Conservation (phyloP, 495 filamentous ascomycete species). For the Talaromyces ruber region DNA sequence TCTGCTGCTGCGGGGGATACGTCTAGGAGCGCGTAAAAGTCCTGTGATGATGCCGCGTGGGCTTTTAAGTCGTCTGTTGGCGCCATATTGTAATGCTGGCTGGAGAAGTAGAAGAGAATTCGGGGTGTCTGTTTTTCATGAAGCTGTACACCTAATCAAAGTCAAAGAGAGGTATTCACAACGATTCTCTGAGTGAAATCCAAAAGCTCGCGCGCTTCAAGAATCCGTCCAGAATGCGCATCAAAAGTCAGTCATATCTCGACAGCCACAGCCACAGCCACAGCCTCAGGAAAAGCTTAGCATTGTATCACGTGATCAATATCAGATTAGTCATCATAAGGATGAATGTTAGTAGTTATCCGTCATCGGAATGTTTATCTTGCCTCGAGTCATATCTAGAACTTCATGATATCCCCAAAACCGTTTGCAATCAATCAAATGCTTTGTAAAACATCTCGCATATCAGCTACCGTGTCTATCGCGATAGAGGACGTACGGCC, state of each 20-base stretch:
- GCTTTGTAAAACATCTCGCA: not conserved
- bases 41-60: conserved; percentile 51
- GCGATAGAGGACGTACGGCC: not conserved
- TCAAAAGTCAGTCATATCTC: not conserved
- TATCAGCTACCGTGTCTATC: not conserved
- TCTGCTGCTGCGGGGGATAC: conserved; percentile 55
- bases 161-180: not conserved
- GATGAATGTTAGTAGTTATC: too few relatives aligned
- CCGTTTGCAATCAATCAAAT: not conserved
- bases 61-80: conserved; percentile 46
- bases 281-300: not conserved
- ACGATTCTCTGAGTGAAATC: not conserved
- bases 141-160: not conserved
- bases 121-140: not conserved
- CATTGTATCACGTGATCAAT: not conserved
- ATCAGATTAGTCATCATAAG: not conserved
- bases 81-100: conserved; percentile 13
- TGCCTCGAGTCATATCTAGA: not conserved
- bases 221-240: not conserved
- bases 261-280: not conserved
- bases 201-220: not conserved
- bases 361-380: not conserved
- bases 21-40: conserved; percentile 80
- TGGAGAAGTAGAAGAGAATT: not conserved
- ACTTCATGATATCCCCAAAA: not conserved